Conservation (phyloP, 495 filamentous ascomycete species). For the Cenococcum geophilum region DNA sequence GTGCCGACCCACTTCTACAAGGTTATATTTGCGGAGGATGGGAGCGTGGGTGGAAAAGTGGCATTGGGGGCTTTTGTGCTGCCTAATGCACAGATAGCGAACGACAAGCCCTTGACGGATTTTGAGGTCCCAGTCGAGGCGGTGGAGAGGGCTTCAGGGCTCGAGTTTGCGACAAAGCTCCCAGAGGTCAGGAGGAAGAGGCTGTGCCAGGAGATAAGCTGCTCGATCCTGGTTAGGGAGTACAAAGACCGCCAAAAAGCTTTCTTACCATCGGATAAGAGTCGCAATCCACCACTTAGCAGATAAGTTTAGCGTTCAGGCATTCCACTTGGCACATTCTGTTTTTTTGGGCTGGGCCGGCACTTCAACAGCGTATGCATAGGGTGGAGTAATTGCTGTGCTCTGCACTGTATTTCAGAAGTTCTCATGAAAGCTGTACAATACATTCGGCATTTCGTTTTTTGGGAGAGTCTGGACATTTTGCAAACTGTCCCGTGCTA, state of each 20-base stretch:
- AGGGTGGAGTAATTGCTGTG: background rate
- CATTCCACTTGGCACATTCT: background rate
- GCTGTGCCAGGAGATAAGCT: constrained; percentile 79
- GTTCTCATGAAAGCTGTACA: no score
- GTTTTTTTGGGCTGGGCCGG: background rate
- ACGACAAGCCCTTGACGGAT: constrained; percentile 72
- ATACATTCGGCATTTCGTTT: no score
- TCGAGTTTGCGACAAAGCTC: constrained; percentile 82
- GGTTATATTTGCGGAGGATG: constrained; percentile 91
- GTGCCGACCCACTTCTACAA: constrained; percentile 99
- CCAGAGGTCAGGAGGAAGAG: constrained; percentile 64
- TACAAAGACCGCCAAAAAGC: constrained; percentile 58
- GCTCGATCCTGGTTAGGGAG: constrained; percentile 72
- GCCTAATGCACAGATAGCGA: constrained; percentile 85
- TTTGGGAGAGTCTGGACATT: no score
- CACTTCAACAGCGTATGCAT: background rate
- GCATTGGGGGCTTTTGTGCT: constrained; percentile 91
- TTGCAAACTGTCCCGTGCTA: no score
- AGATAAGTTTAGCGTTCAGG: background rate
- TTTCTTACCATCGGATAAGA: constrained; percentile 30
- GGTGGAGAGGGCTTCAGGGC: constrained; percentile 81
- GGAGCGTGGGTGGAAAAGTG: constrained; percentile 63
- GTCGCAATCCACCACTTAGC: background rate
- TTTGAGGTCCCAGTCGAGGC: constrained; percentile 93
- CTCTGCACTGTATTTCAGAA: background rate